Evolutionary conservation across 176 grass and related monocot genomes (phyloP).

Genomic region (Carex cristatella): DNA sequence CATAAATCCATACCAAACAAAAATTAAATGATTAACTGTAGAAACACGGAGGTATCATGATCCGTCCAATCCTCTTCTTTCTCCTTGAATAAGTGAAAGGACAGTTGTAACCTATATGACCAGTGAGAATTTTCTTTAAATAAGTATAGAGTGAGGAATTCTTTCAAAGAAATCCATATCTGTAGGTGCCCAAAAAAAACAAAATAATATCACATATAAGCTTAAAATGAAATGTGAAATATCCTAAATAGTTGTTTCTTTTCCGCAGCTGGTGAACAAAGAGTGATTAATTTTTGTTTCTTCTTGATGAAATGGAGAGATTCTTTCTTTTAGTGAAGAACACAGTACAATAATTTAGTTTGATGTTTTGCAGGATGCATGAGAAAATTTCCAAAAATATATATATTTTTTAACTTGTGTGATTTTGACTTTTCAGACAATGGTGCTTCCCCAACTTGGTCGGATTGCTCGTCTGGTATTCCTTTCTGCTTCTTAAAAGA

Average conservation of each 20-base stretch:
- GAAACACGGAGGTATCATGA: background rate
- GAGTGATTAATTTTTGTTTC: background rate
- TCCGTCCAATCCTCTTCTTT: background rate
- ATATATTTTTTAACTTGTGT: background rate
- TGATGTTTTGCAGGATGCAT: background rate
- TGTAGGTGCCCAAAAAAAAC: background rate
- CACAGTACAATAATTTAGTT: background rate
- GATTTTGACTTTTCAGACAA: slow-evolving; percentile 30
- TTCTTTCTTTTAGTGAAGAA: background rate
- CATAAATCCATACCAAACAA: background rate
- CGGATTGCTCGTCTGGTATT: slow-evolving; percentile 38
- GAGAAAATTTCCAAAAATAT: background rate
- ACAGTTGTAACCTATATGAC: background rate
- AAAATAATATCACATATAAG: background rate
- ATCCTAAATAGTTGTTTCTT: background rate
- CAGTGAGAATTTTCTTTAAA: background rate
- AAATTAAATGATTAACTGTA: background rate
- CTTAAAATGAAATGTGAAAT: background rate
- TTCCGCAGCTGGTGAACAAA: background rate
- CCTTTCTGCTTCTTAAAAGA: slow-evolving; percentile 4
- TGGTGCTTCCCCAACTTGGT: slow-evolving; percentile 41
- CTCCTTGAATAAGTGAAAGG: background rate
- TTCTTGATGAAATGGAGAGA: background rate
- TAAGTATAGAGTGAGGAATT: background rate
- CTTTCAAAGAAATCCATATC: background rate